phyloP scores from a whole-genome alignment of 2,329 filamentous ascomycete species.

The Thermothelomyces thermophilus region DNA sequence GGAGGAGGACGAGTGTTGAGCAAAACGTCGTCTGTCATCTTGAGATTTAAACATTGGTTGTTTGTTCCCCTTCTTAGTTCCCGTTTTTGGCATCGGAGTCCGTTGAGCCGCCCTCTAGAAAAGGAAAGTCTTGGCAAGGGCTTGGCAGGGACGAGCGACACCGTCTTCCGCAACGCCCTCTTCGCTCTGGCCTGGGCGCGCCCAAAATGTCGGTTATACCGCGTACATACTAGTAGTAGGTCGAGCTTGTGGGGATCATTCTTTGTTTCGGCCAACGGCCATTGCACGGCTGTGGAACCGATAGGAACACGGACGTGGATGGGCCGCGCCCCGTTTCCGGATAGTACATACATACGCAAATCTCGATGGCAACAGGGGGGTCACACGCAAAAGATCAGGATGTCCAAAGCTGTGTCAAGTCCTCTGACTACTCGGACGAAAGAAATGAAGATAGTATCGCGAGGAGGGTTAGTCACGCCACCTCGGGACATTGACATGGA shows the following conservation, averaged over 20 bases:
- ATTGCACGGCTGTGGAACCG: background rate
- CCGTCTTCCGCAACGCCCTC: background rate
- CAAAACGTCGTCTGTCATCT: too few species aligned
- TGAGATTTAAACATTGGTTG: slow-evolving; percentile 1
- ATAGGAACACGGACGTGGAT: background rate
- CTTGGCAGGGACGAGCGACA: slow-evolving; percentile 4
- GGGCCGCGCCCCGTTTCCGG: background rate
- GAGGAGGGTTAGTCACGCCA: too few species aligned
- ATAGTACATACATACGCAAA: too few species aligned
- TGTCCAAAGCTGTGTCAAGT: too few species aligned
- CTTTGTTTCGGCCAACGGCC: background rate
- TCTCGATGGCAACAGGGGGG: too few species aligned
- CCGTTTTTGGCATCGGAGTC: slow-evolving; percentile 5
- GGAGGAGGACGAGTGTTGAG: too few species aligned
- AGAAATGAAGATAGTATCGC: too few species aligned
- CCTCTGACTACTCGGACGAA: too few species aligned
- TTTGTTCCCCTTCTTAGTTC: background rate
- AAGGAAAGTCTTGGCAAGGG: background rate
- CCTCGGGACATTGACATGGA: too few species aligned
- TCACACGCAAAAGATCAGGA: too few species aligned
- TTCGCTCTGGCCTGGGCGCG: too few species aligned
- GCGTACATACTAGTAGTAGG: background rate
- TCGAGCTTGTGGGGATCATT: background rate
- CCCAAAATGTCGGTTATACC: too few species aligned
- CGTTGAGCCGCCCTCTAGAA: slow-evolving; percentile 10